phyloP scores from a whole-genome alignment of 2,329 filamentous ascomycete genomes.

The Sclerotinia glacialis region DNA sequence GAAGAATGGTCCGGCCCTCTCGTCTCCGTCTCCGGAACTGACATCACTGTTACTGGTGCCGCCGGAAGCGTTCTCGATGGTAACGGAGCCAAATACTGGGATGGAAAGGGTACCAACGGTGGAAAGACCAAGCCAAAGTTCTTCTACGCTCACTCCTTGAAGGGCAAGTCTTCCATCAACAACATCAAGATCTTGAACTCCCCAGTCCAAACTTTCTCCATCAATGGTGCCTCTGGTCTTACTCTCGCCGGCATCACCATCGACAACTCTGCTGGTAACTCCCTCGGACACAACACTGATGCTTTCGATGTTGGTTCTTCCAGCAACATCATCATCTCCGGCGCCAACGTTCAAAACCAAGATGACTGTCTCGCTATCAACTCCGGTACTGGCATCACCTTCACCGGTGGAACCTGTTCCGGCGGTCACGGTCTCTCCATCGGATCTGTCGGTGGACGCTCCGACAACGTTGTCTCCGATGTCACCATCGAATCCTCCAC shows the following conservation, averaged over 20 bases:
- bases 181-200: conserved; percentile 53
- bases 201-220: conserved; percentile 52
- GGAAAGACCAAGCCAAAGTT: conserved; percentile 63
- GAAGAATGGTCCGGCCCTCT: conserved; percentile 64
- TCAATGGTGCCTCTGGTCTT: conserved; percentile 46
- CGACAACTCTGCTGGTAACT: conserved; percentile 53
- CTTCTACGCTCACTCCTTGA: conserved; percentile 54
- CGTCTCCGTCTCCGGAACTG: conserved; percentile 43
- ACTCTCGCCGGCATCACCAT: conserved; percentile 52
- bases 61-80: conserved; percentile 49
- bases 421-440: conserved; percentile 52
- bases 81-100: conserved; percentile 51
- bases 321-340: conserved; percentile 49
- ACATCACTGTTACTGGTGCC: conserved; percentile 33
- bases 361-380: conserved; percentile 60
- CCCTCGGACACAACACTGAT: conserved; percentile 53
- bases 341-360: conserved; percentile 54
- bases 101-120: conserved; percentile 56
- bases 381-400: conserved; percentile 45
- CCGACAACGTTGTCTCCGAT: conserved; percentile 52
- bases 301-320: conserved; percentile 51
- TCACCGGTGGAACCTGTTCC: conserved; percentile 35
- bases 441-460: conserved; percentile 56
- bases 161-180: conserved; percentile 47
- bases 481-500: conserved; percentile 50